A percentile compares a stretch with the other conserved stretches of the same genome.
Conservation (phyloP, 2,329 filamentous ascomycete genomes). For the Neofusicoccum ribis region DNA sequence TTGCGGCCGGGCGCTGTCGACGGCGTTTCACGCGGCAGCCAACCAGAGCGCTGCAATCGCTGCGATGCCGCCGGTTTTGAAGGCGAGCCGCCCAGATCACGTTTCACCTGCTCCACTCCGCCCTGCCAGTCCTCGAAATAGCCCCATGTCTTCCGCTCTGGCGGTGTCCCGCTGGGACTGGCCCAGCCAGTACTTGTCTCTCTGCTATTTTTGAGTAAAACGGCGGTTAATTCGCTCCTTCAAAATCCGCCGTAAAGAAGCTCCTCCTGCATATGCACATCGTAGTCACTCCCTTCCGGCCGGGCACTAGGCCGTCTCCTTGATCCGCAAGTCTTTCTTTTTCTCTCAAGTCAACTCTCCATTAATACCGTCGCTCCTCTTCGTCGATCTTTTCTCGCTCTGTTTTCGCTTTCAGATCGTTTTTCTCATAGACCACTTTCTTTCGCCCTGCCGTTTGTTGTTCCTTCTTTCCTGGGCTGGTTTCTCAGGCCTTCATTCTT, state of each 20-base stretch:
- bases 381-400: conserved; percentile 17
- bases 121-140: conserved; percentile 20
- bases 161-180: conserved; percentile 22
- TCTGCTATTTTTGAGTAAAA: conserved; percentile 36
- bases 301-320: conserved; percentile 6
- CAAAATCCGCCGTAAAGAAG: conserved; percentile 35
- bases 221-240: conserved; percentile 40
- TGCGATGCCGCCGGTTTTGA: background rate
- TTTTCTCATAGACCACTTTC: conserved; percentile 23
- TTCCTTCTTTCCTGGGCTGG: conserved; percentile 21
- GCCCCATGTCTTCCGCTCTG: background rate
- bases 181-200: conserved; percentile 34
- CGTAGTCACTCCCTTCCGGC: conserved; percentile 21
- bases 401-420: conserved; percentile 37
- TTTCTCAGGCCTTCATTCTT: conserved; percentile 28
- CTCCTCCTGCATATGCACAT: conserved; percentile 25
- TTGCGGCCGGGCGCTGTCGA: background rate
- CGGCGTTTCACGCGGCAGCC: conserved; percentile 13
- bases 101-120: conserved; percentile 11
- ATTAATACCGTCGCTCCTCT: conserved; percentile 25
- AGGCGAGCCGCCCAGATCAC: conserved; percentile 18
- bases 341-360: conserved; percentile 28
- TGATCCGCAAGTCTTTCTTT: conserved; percentile 24
- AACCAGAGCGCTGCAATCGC: background rate
- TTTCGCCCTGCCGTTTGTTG: conserved; percentile 23